These are phyloP conservation scores for Euphorbia pulcherrima DNA, from an alignment of 345 rosid genomes.

Conservation along the genomic window DNA sequence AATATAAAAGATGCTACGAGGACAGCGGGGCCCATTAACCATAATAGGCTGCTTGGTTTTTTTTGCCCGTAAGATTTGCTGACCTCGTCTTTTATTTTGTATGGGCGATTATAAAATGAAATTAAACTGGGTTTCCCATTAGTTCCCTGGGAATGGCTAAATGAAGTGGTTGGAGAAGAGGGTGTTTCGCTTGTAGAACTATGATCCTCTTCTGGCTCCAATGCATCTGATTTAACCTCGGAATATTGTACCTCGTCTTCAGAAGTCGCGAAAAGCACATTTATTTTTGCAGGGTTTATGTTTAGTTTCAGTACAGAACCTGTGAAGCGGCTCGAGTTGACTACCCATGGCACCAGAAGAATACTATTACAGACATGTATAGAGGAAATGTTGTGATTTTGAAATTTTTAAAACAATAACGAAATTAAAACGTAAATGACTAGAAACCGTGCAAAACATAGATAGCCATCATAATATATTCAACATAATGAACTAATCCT, in stretches of 20 bases:
- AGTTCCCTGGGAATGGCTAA: conserved; percentile 40
- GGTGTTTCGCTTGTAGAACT: conserved; percentile 33
- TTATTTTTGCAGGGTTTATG: conserved; percentile 31
- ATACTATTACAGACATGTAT: conserved; percentile 12
- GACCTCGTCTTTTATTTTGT: conserved; percentile 35
- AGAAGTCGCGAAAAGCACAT: conserved; percentile 33
- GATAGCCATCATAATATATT: not conserved
- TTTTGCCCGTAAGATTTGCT: conserved; percentile 28
- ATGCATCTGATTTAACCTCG: conserved; percentile 32
- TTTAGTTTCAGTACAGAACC: conserved; percentile 28
- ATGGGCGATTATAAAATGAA: conserved; percentile 65
- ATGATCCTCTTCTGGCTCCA: conserved; percentile 35
- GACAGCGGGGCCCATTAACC: conserved; percentile 86
- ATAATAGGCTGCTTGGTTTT: conserved; percentile 49
- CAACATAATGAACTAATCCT: conserved; percentile 3
- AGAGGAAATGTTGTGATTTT: conserved; percentile 4
- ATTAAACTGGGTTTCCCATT: conserved; percentile 74
- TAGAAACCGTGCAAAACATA: not conserved
- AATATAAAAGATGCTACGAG: conserved; percentile 86
- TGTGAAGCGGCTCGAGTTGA: conserved; percentile 25
- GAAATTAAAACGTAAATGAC: conserved; percentile 13
- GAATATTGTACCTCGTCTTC: conserved; percentile 40
- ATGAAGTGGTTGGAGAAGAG: conserved; percentile 32
- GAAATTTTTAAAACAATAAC: not conserved
- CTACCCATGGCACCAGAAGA: conserved; percentile 31